Evolutionary conservation across 129 eudicot species (phyloP), one percentile per base, ranked within the genome.

Genomic region (Oenanthe sinensis): DNA sequence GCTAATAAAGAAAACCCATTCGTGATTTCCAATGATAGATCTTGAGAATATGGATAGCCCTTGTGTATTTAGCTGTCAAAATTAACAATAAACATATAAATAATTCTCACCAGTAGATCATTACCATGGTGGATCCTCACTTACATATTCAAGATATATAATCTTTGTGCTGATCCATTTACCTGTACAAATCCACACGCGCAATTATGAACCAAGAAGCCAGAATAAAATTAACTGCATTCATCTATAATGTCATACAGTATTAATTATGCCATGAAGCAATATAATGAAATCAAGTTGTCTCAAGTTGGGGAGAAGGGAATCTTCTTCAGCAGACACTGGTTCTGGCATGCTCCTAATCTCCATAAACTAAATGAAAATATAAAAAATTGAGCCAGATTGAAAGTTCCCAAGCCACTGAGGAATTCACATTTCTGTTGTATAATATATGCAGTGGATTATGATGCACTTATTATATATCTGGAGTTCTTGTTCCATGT

Each of bases 31-130:
- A 4, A 67, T 67, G 72, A 30, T 28, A 67, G 72, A 67, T 67
- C 72, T 42, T 67, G 72, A 67, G 72, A 67, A 67, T 42, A 67
- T 67, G 72, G 72, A 67, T 67, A 30, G 43, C 42, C 72, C 42
- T 12, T 67, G 10, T 30, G 72, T 67, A 67, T 12, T 30, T 44
- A 78, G 60, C 81, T 65, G 81, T 78, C 75, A 65, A 78, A 78
- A 6, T 40, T 63, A 26, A 36, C 75, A 43, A 10, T 9, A 22
- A 22, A 42, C 76, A 43, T 39, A 72, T 43, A n/a, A 72, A 39
- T 30, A 33, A 37, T 37, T 20, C 33, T 10, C 46, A 37, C 40
- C 80, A 39, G 50, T 77, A 40, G 71, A 58, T 77, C 50, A 42
- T 67, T 26, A 26, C 72, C 72, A 0, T 60, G 1, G 68, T 55